Evolutionary conservation across 306 rosid genomes (phyloP), one percentile per base, ranked within the genome.

Genomic region (Gastrolobium villosum): DNA sequence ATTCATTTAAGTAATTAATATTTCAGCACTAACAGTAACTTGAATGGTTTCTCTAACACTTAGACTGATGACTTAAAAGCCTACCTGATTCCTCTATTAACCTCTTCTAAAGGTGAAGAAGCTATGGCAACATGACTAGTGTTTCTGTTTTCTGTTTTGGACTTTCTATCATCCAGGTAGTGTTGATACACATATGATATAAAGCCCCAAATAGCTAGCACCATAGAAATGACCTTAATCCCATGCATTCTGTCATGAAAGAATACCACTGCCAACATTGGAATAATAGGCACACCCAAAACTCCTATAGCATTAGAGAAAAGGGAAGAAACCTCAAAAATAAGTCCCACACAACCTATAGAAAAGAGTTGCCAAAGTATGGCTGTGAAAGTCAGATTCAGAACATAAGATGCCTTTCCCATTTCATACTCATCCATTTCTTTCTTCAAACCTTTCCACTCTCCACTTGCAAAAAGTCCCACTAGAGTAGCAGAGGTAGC

Each of bases 391-490:
- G 6, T 53, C 7, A 82, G n/a, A 39, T 9, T 72, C 43, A 82
- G 15, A 10, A 76, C 41, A 76, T 82, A 82, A 0, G 85, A 70
- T 7, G 6, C 75, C 59, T 76, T 63, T 5, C 86, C 86, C 63
- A 76, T 3, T n/a, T 76, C 75, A 82, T 70, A 82, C 7, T 36
- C 79, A 6, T 54, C 31, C 74, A 82, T 76, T 65, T 82, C 85
- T 26, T 70, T 56, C 28, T 35, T 35, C 59, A 82, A 53, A 35
- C 82, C 41, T 2, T 2, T 63, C 82, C 79, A 82, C 8, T 82
- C 79, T 35, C 86, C 86, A 70, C 86, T 82, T 5, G 86, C 86
- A 70, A 82, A 82, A 14, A 82, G 44, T 54, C 82, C 86, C 5
- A 77, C 45, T 9, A 82, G 14, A 6, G 55, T 36, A 9, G 41